Conservation (phyloP, 2,329 filamentous ascomycete genomes). For the Chrysosporium keratinophilum region DNA sequence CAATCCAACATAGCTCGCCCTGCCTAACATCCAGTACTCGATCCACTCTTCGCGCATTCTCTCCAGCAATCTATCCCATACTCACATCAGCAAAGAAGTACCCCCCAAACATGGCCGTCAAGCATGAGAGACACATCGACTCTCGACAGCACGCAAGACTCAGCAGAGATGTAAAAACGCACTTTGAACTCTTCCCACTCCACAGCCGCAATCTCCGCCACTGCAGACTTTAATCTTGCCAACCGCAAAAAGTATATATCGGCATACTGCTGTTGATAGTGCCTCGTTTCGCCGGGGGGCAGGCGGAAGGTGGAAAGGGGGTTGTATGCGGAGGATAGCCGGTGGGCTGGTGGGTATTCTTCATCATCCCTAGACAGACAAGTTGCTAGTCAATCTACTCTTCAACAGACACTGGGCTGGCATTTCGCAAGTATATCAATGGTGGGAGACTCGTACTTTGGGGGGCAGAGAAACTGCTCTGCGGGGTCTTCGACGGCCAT, state of each 20-base stretch:
- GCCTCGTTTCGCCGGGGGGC: conserved; percentile 49
- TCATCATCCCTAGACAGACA: conserved; percentile 24
- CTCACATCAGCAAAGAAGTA: neutral
- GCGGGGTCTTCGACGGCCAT: conserved; percentile 9
- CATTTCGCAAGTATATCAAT: neutral
- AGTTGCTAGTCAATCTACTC: neutral
- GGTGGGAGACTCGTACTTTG: conserved; percentile 20
- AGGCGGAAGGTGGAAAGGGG: conserved; percentile 66
- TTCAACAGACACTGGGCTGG: neutral
- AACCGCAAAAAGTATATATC: conserved; percentile 96
- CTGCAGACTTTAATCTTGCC: conserved; percentile 71
- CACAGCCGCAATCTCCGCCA: conserved; percentile 61
- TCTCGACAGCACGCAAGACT: neutral
- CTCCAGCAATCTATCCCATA: conserved; percentile 54
- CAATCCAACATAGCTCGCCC: conserved; percentile 89
- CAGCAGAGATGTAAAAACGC: conserved; percentile 17
- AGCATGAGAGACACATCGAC: neutral
- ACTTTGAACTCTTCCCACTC: conserved; percentile 66
- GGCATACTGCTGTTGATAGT: conserved; percentile 90
- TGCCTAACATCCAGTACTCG: conserved; percentile 91
- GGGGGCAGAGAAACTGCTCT: conserved; percentile 23
- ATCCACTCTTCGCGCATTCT: conserved; percentile 65
- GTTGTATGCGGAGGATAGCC: conserved; percentile 55
- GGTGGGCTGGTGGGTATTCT: conserved; percentile 39
- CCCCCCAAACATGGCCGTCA: neutral